Conservation (phyloP, 1,284 basidiomycete species). For the Puccinia horiana region DNA sequence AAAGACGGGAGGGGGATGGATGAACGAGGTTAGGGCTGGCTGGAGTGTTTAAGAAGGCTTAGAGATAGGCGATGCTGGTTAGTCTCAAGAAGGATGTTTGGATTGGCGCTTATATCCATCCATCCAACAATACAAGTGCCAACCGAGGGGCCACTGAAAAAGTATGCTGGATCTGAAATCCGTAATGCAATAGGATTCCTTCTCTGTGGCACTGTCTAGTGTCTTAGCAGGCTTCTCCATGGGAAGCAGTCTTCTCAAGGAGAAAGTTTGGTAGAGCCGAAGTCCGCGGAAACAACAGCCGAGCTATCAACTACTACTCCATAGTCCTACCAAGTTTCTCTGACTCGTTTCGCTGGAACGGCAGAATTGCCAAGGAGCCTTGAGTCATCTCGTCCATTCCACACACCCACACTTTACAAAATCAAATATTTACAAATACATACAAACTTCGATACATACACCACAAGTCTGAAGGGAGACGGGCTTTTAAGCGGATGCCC, state of each 20-base stretch:
- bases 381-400: neutral
- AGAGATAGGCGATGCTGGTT: constrained; percentile 1
- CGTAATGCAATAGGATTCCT: neutral
- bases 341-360: constrained; percentile 3
- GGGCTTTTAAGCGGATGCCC: constrained; percentile 9
- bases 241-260: neutral
- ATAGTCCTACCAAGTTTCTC: neutral
- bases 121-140: neutral
- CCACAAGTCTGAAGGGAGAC: neutral
- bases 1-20: neutral
- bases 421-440: neutral
- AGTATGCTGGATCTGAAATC: constrained; percentile 11
- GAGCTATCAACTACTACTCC: neutral
- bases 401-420: neutral
- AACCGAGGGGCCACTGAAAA: neutral
- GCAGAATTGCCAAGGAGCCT: neutral
- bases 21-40: neutral
- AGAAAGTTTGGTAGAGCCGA: constrained; percentile 7
- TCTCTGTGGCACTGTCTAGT: constrained; percentile 10
- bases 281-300: constrained; percentile 8
- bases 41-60: neutral
- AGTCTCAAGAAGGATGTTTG: neutral
- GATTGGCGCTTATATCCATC: neutral
- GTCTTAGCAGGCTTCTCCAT: neutral
- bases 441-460: neutral